Conservation (phyloP, 345 rosid genomes). For the Pistacia integerrima region DNA sequence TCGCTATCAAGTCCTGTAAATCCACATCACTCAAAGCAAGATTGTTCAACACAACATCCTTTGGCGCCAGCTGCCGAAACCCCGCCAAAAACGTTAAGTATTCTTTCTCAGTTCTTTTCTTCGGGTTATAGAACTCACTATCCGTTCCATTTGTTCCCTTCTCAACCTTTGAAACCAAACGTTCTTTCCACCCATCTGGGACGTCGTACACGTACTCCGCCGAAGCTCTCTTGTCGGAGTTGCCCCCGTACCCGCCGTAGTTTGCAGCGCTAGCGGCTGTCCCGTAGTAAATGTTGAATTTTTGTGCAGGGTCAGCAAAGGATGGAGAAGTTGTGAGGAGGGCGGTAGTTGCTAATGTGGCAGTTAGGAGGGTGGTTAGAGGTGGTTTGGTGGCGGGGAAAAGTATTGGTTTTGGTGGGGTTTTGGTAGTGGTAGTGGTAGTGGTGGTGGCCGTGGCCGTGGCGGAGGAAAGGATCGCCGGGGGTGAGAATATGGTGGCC, state of each 20-base stretch:
- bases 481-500: slow-evolving; percentile 59
- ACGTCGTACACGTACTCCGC: slow-evolving; percentile 93
- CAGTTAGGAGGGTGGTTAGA: slow-evolving; percentile 34
- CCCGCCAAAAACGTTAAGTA: slow-evolving; percentile 85
- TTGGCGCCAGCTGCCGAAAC: slow-evolving; percentile 73
- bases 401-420: slow-evolving; percentile 24
- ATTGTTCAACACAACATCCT: slow-evolving; percentile 74
- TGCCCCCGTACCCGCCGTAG: slow-evolving; percentile 90
- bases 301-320: slow-evolving; percentile 37
- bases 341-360: slow-evolving; percentile 53
- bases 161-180: slow-evolving; percentile 87
- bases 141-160: slow-evolving; percentile 93
- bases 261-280: slow-evolving; percentile 97
- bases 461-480: slow-evolving; percentile 53
- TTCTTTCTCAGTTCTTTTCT: slow-evolving; percentile 80
- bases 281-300: slow-evolving; percentile 76
- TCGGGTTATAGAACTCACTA: slow-evolving; percentile 88
- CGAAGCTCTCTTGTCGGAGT: slow-evolving; percentile 82
- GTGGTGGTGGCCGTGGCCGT: slow-evolving; percentile 11
- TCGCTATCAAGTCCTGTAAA: slow-evolving; percentile 76
- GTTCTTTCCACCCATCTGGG: slow-evolving; percentile 92
- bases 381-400: slow-evolving; percentile 22
- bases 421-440: slow-evolving; percentile 22
- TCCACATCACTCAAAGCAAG: slow-evolving; percentile 82
- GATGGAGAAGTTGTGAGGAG: slow-evolving; percentile 54